These are phyloP conservation scores for Paramecium caudatum DNA, from an alignment of 73 alveolate genomes.

Conservation along the genomic window DNA sequence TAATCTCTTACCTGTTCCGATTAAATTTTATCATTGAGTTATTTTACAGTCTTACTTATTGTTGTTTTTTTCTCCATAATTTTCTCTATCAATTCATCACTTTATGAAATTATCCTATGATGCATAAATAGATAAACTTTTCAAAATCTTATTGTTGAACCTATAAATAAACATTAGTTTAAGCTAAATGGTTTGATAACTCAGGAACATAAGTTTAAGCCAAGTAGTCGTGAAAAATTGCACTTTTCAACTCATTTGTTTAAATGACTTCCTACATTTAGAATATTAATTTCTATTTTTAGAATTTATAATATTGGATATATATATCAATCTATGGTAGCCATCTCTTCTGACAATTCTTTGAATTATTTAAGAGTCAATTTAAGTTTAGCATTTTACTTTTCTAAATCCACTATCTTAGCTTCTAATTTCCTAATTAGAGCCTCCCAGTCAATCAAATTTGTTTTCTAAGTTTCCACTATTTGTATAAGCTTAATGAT, in stretches of 20 bases:
- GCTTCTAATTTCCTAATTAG: too few relatives aligned
- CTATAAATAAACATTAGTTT: background rate
- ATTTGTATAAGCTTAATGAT: background rate
- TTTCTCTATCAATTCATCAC: background rate
- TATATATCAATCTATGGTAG: background rate
- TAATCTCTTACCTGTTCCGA: background rate
- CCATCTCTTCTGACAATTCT: constrained; percentile 43
- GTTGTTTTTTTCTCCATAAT: background rate
- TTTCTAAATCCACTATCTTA: constrained; percentile 9
- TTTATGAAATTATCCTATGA: background rate
- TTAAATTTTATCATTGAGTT: background rate
- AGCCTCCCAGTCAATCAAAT: too few relatives aligned
- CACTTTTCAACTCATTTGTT: background rate
- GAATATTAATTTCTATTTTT: background rate
- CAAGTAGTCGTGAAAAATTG: background rate
- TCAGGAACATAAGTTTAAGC: background rate
- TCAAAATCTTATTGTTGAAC: background rate
- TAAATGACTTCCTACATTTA: background rate
- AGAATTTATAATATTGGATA: background rate
- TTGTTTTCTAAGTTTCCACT: background rate
- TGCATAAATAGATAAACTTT: background rate
- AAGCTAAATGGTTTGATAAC: background rate
- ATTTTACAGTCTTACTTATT: background rate
- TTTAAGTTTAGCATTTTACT: background rate
- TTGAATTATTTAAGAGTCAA: background rate